Conservation (phyloP, 2,329 filamentous ascomycete genomes). For the Alternaria metachromatica region DNA sequence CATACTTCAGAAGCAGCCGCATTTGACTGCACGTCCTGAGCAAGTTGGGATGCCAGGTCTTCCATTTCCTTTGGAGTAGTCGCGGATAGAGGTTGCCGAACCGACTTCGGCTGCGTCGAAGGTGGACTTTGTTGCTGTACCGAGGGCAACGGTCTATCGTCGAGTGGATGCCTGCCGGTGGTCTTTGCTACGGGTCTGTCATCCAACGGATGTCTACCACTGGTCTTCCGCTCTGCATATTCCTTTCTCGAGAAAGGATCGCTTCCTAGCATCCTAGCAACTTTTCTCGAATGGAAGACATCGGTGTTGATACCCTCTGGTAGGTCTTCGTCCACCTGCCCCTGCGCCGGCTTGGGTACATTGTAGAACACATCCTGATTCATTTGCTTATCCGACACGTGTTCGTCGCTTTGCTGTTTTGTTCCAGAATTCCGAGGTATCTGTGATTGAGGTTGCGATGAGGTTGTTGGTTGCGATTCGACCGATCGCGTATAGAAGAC, state of each 20-base stretch:
- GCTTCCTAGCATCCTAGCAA: conserved; percentile 62
- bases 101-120: conserved; percentile 17
- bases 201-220: conserved; percentile 16
- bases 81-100: conserved; percentile 12
- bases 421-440: conserved; percentile 61
- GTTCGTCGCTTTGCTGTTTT: conserved; percentile 52
- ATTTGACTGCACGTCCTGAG: conserved; percentile 49
- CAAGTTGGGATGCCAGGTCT: conserved; percentile 56
- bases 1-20: conserved; percentile 40
- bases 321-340: conserved; percentile 51
- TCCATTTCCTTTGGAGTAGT: conserved; percentile 49
- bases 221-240: conserved; percentile 42
- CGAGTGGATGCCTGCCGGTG: conserved; percentile 16
- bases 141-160: conserved; percentile 12
- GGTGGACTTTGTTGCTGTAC: conserved; percentile 18
- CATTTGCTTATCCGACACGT: conserved; percentile 52
- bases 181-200: conserved; percentile 6
- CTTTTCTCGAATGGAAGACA: conserved; percentile 66
- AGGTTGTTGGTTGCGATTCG: conserved; percentile 55
- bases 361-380: conserved; percentile 63
- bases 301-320: conserved; percentile 66
- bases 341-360: conserved; percentile 28
- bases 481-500: conserved; percentile 62
- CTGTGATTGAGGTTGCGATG: conserved; percentile 62
- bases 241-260: conserved; percentile 47